These are phyloP conservation scores for Chaetoceros tenuissimus DNA, from an alignment of 108 stramenopile genomes.

Conservation along the genomic window DNA sequence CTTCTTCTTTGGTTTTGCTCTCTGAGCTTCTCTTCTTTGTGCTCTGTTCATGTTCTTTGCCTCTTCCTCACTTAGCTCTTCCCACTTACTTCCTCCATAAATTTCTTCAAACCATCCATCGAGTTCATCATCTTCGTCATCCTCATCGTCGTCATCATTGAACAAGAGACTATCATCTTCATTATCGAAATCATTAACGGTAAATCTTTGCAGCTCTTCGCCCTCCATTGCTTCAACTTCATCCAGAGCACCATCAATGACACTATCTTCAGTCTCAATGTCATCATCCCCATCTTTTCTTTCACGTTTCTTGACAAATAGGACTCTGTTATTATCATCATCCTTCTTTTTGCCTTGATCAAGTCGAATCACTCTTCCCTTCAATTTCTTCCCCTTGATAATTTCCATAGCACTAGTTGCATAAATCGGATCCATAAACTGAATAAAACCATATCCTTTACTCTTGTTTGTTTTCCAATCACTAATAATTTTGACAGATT, in stretches of 20 bases:
- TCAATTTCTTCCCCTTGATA: constrained; percentile 38
- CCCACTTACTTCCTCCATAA: constrained; percentile 33
- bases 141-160: constrained; percentile 28
- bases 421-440: constrained; percentile 69
- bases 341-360: constrained; percentile 58
- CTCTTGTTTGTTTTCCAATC: constrained; percentile 83
- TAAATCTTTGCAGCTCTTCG: not conserved
- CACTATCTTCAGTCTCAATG: constrained; percentile 58
- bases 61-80: constrained; percentile 26
- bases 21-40: constrained; percentile 67
- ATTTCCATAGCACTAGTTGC: constrained; percentile 71
- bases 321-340: constrained; percentile 29
- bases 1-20: constrained; percentile 52
- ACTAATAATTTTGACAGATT: constrained; percentile 37
- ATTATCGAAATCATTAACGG: constrained; percentile 5
- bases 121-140: constrained; percentile 38
- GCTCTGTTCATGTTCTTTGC: constrained; percentile 56
- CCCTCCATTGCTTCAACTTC: constrained; percentile 52
- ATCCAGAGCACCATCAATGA: constrained; percentile 51
- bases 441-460: constrained; percentile 83
- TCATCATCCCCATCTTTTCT: constrained; percentile 11
- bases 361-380: constrained; percentile 44
- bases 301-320: constrained; percentile 42
- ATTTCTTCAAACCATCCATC: constrained; percentile 63
- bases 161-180: constrained; percentile 13